Evolutionary conservation across 1,139 yeast genomes (phyloP).

Genomic region (Protomyces macrosporus): DNA sequence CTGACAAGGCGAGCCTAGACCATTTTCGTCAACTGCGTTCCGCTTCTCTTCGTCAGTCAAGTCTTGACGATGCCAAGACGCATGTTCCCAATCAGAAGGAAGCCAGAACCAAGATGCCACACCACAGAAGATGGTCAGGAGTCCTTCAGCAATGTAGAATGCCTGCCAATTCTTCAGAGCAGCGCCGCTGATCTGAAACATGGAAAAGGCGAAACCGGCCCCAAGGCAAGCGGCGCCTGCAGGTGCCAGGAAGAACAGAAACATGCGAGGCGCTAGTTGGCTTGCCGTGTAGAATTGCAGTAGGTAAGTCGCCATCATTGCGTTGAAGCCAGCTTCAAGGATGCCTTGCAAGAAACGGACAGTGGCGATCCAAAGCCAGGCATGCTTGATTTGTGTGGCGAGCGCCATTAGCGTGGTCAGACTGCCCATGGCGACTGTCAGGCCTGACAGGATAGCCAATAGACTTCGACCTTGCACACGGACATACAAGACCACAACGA

Average conservation of each 20-base stretch:
- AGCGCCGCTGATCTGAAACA: neutral
- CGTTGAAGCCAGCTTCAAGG: neutral
- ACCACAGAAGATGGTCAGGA: neutral
- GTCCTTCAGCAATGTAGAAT: neutral
- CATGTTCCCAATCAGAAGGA: neutral
- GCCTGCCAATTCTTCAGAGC: neutral
- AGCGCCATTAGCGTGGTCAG: neutral
- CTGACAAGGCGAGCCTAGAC: neutral
- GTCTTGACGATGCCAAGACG: neutral
- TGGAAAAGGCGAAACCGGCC: neutral
- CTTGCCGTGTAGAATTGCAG: neutral
- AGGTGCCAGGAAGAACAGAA: neutral
- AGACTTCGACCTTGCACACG: neutral
- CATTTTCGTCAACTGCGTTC: neutral
- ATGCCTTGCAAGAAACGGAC: neutral
- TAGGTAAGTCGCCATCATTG: neutral
- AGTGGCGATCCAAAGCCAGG: neutral
- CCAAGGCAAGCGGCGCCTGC: neutral
- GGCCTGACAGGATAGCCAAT: neutral
- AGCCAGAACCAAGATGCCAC: neutral
- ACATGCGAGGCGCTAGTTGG: neutral
- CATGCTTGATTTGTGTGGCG: neutral
- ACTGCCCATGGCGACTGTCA: neutral
- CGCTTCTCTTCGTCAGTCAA: neutral
- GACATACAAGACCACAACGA: neutral